Evolutionary conservation across 805 yeast genomes (phyloP), one percentile per base, ranked within the genome.

Genomic region (Pichia heedii): DNA sequence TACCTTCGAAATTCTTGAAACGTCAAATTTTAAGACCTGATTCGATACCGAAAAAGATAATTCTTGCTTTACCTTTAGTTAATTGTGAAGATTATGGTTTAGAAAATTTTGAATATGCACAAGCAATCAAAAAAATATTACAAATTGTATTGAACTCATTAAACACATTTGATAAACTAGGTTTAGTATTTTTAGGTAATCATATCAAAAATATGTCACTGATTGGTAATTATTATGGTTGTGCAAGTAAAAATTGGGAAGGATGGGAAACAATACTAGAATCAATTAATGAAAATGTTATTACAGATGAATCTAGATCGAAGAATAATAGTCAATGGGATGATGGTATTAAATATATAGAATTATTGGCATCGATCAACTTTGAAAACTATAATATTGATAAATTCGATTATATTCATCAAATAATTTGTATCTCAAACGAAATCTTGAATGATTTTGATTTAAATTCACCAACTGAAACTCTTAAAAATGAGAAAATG

Each of bases 11-110:
- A 2, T 57, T 65, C 40, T 46, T 72, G 33, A 61, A 59, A 21
- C 52, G 67, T 37, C 63, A 72, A 3, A 51, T 70, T 13, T 68
- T 74, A 7, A 54, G 53, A 9, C 74, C 76, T 3, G 69, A 69
- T 44, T 30, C 54, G 13, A 42, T 47, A 20, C 57, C 64, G 2
- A 18, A 54, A 5, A 49, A 50, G 12, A 33, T 60, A 13, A 53
- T 61, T 5, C 24, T 61, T 19, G 58, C 55, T 2, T 34, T 61
- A 22, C 57, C 63, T 4, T 40, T 58, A 22, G 45, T 49, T 8
- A 55, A 54, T 24, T 35, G 45, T 33, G 50, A 46, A 22, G 54
- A 46, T 19, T 42, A 48, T 12, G 57, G 49, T 5, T 16, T 50
- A 6, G 47, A 49, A n/a, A 53, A 52, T 26, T 37, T 43, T 1